Base-by-base conservation (phyloP, 192 early-diverging fungal genomes). In the Backusella psychrophila region DNA sequence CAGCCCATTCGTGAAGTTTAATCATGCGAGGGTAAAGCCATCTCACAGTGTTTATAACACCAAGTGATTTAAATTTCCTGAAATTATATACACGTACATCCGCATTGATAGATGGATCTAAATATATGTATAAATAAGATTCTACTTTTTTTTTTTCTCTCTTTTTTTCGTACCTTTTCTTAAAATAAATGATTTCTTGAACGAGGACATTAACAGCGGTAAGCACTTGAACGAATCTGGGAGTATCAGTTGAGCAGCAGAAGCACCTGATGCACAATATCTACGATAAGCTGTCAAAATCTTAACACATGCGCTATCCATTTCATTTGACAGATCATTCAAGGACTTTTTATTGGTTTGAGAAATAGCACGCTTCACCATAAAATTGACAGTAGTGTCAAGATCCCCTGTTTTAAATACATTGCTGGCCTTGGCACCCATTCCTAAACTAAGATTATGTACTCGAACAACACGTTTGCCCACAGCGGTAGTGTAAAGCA, bases 211-310 rank as follows among this genome's bases (percentile, higher is more conserved):
- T 81, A 94, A 97, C 33, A 98, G 85, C 15, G 98, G 97, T 56
- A 93, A 91, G 49, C 97, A 86, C 82, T 99, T 99, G 85, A 93
- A 96, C 0, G 96, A 91, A 81, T 99, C 98, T 29, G 98, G 97
- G 65, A 99, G 83, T 73, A 99, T 98, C 21, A 99, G 86, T 85
- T 97, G 98, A 34, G 95, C 96, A 3, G 97, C 92, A 12, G 95
- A 88, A 29, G 94, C 96, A 23, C 91, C 89, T 1, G 92, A 87
- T 7, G 96, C 96, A 79, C 94, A 97, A 77, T 97, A 90, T 78
- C 93, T 95, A 67, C 98, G 92, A 77, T 99, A 99, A 3, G 96
- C 85, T 6, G 94, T 87, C 68, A 99, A 80, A 44, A 98, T 90
- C 77, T 95, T 94, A 65, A 96, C 92, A 80, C 96, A 98, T 65